phyloP scores from a whole-genome alignment of 495 filamentous ascomycete species.

The Parathielavia hyrcaniae region DNA sequence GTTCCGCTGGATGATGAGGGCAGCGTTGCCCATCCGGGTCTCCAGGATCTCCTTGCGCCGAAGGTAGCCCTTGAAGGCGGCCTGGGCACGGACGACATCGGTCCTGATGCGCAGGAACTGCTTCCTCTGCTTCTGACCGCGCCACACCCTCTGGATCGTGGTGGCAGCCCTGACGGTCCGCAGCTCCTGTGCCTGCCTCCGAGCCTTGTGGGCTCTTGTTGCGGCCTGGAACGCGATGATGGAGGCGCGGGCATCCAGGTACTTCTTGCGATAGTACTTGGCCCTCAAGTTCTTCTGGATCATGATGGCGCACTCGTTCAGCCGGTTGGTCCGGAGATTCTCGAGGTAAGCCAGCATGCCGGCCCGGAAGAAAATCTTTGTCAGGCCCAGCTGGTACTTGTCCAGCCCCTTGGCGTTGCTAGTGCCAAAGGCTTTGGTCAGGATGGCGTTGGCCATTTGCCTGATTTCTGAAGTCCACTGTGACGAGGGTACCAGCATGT shows the following conservation, averaged over 20 bases:
- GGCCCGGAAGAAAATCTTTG: conserved; percentile 98
- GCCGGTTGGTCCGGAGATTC: conserved; percentile 77
- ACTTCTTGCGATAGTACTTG: conserved; percentile 91
- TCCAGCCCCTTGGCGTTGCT: conserved; percentile 73
- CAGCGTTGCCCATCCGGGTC: conserved; percentile 88
- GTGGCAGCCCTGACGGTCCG: conserved; percentile 81
- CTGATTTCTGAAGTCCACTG: conserved; percentile 92
- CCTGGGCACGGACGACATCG: conserved; percentile 80
- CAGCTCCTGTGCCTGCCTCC: conserved; percentile 71
- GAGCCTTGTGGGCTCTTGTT: conserved; percentile 65
- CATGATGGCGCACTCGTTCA: conserved; percentile 94
- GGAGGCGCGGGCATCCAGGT: conserved; percentile 75
- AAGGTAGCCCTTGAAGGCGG: conserved; percentile 83
- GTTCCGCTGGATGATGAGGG: conserved; percentile 77
- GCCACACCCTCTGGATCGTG: conserved; percentile 92
- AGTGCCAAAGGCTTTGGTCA: conserved; percentile 78
- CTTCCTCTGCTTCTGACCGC: conserved; percentile 79
- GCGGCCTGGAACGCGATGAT: conserved; percentile 75
- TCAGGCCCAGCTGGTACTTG: conserved; percentile 93
- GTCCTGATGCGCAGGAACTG: conserved; percentile 66
- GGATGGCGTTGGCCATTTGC: conserved; percentile 85
- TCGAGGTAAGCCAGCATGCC: conserved; percentile 98
- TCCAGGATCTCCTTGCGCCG: conserved; percentile 85
- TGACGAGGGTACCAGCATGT: conserved; percentile 90
- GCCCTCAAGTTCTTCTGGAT: conserved; percentile 97